phyloP scores from a whole-genome alignment of 257 asterid genomes.

The Nicotiana noctiflora region DNA sequence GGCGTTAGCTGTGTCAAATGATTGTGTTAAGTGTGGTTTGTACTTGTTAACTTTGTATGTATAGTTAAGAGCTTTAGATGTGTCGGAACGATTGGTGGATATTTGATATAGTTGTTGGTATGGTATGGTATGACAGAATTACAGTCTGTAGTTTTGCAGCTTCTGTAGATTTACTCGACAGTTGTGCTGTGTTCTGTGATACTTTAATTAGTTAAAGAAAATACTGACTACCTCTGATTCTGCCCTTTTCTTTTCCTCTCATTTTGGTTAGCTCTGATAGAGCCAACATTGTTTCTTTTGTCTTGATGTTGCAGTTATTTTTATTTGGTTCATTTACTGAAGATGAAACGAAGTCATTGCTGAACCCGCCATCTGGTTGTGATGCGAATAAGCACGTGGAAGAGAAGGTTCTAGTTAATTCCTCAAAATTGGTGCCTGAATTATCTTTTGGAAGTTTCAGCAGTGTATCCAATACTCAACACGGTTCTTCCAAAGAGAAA shows the following conservation, averaged over 20 bases:
- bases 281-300: constrained; percentile 9
- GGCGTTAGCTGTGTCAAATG: not conserved
- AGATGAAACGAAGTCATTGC: constrained; percentile 63
- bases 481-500: constrained; percentile 24
- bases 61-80: not conserved
- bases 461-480: constrained; percentile 17
- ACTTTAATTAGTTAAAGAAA: not conserved
- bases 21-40: not conserved
- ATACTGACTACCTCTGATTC: not conserved
- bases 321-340: constrained; percentile 89
- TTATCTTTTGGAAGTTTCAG: constrained; percentile 49
- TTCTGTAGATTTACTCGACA: not conserved
- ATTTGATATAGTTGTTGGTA: not conserved
- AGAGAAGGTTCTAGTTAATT: constrained; percentile 25
- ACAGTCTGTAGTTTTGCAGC: not conserved
- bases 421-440: constrained; percentile 26
- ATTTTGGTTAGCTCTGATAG: not conserved
- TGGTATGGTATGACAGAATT: not conserved
- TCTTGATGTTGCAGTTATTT: constrained; percentile 39
- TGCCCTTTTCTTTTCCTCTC: not conserved
- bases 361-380: constrained; percentile 26
- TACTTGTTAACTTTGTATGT: not conserved
- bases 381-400: constrained; percentile 14
- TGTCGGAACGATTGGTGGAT: not conserved
- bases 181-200: not conserved